phyloP scores from a whole-genome alignment of 164 flowering plant genomes.

The Magnolia kwangsiensis region DNA sequence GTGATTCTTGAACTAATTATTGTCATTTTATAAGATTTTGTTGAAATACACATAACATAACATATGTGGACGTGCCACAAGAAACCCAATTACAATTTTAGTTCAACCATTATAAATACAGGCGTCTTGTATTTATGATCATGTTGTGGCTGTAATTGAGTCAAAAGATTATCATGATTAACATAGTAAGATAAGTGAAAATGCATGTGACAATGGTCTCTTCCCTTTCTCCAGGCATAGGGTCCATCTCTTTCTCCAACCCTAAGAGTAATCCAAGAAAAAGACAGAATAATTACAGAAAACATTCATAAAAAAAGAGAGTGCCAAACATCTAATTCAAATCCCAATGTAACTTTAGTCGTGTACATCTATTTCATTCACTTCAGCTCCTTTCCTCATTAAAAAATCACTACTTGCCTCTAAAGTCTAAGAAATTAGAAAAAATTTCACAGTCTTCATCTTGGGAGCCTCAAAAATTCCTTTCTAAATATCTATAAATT shows the following conservation, averaged over 20 bases:
- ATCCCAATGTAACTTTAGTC: constrained; percentile 21
- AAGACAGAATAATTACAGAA: constrained; percentile 19
- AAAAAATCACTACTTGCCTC: constrained; percentile 5
- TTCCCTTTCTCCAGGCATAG: not conserved
- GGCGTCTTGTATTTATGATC: not conserved
- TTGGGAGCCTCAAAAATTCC: not conserved
- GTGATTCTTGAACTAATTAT: too few relatives aligned
- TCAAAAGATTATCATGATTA: not conserved
- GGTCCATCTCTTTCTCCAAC: constrained; percentile 7
- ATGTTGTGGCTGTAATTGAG: not conserved
- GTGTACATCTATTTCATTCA: constrained; percentile 10
- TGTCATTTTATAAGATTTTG: too few relatives aligned
- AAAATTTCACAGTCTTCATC: not conserved
- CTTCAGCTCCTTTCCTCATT: constrained; percentile 1
- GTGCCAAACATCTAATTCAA: constrained; percentile 15
- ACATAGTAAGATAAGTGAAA: not conserved
- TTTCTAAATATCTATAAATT: not conserved
- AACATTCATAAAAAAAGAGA: constrained; percentile 4
- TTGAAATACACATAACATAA: too few relatives aligned
- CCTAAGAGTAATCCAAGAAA: constrained; percentile 16
- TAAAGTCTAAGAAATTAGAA: constrained; percentile 1
- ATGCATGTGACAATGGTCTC: not conserved
- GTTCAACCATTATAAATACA: not conserved
- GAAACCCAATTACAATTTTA: not conserved
- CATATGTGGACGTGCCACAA: too few relatives aligned